Percentiles rank a stretch among this genome's conserved stretches.
phyloP scores from a whole-genome alignment of 495 filamentous ascomycete genomes.

The Symbiotaphrina buchneri region DNA sequence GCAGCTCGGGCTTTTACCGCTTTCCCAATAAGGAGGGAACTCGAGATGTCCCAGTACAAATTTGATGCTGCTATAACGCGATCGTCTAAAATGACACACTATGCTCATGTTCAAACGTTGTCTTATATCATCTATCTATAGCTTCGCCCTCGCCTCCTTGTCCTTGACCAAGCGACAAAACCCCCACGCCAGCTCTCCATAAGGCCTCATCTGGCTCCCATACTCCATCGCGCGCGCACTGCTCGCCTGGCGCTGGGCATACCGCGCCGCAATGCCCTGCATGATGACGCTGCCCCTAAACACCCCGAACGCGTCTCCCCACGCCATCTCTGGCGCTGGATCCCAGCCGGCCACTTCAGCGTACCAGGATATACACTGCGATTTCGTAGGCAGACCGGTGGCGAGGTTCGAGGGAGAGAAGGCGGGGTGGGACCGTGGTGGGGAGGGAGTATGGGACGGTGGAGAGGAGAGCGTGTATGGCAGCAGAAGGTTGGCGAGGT shows the following conservation, averaged over 20 bases:
- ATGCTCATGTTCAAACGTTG: no score
- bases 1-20: no score
- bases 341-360: slow-evolving; percentile 46
- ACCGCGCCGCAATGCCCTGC: slow-evolving; percentile 81
- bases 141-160: slow-evolving; percentile 19
- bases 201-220: slow-evolving; percentile 33
- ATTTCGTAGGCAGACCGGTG: slow-evolving; percentile 49
- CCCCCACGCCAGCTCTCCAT: slow-evolving; percentile 58
- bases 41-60: no score
- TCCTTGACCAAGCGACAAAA: slow-evolving; percentile 23
- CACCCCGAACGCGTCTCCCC: slow-evolving; percentile 48
- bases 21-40: no score
- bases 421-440: slow-evolving; percentile 5
- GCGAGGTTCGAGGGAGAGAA: slow-evolving; percentile 6
- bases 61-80: no score
- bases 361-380: slow-evolving; percentile 61
- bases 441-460: slow-evolving; percentile 1
- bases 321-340: slow-evolving; percentile 25
- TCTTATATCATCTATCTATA: slow-evolving; percentile 24
- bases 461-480: slow-evolving; percentile 28
- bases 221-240: slow-evolving; percentile 59
- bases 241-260: slow-evolving; percentile 72
- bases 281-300: slow-evolving; percentile 55
- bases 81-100: no score
- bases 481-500: slow-evolving; percentile 57